phyloP scores from a whole-genome alignment of 2,329 filamentous ascomycete genomes.

The Neopestalotiopsis sp. region DNA sequence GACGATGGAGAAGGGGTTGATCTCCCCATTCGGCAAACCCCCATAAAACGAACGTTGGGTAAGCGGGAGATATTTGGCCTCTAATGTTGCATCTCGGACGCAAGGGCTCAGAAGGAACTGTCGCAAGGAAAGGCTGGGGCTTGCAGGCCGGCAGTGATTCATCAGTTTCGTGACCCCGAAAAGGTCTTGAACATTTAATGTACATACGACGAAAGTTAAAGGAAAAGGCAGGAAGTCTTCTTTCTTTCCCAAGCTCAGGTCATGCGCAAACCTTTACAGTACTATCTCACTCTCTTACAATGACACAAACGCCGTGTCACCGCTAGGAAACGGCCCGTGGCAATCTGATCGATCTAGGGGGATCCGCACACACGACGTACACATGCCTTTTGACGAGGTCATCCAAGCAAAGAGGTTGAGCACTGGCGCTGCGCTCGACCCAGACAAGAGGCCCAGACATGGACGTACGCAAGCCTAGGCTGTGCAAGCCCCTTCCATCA shows the following conservation, averaged over 20 bases:
- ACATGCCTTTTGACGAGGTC: not conserved
- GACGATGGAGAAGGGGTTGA: slow-evolving; percentile 12
- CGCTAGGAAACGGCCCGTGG: slow-evolving; percentile 7
- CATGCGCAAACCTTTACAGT: not conserved
- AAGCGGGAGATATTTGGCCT: slow-evolving; percentile 1
- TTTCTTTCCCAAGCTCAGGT: not conserved
- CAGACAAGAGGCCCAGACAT: not conserved
- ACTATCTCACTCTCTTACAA: not conserved
- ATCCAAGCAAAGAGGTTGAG: not conserved
- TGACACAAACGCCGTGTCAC: slow-evolving; percentile 1
- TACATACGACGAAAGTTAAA: too few relatives aligned
- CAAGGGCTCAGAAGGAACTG: not conserved
- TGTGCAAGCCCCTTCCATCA: not conserved
- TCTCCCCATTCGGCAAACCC: slow-evolving; percentile 9
- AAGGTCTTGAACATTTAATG: not conserved
- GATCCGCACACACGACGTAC: not conserved
- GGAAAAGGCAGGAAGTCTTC: not conserved
- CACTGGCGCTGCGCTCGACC: not conserved
- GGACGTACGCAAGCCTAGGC: not conserved
- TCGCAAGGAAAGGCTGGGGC: not conserved
- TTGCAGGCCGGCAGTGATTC: not conserved
- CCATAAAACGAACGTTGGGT: not conserved
- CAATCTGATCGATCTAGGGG: slow-evolving; percentile 7
- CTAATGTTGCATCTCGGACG: not conserved
- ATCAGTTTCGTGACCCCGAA: not conserved